Evolutionary conservation across 441 rosid genomes (phyloP).

Genomic region (Bruguiera hainesii): DNA sequence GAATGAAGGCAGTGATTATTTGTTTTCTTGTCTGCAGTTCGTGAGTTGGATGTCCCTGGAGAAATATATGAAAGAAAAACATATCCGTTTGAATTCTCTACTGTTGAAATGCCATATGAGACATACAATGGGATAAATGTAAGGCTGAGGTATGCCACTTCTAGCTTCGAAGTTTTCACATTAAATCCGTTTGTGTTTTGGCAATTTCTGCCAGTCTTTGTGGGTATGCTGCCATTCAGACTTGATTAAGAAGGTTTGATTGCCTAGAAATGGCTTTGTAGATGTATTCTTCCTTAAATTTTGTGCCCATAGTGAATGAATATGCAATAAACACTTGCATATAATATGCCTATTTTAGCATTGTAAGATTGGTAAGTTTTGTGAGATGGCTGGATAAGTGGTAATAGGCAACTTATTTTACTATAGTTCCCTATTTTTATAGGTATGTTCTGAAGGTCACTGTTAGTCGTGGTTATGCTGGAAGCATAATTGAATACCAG

Average conservation of each 20-base stretch:
- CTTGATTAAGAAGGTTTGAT: neutral
- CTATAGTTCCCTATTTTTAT: constrained; percentile 16
- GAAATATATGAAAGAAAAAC: constrained; percentile 87
- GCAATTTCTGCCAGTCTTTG: neutral
- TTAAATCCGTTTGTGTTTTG: neutral
- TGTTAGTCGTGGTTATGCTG: constrained; percentile 73
- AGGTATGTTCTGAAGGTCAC: constrained; percentile 97
- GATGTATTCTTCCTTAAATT: neutral
- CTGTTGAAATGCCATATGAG: constrained; percentile 95
- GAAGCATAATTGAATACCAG: constrained; percentile 84
- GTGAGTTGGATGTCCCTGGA: constrained; percentile 96
- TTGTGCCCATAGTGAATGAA: neutral
- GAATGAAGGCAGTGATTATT: constrained; percentile 10
- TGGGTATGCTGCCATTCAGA: neutral
- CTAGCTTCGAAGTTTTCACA: neutral
- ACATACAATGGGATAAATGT: constrained; percentile 92
- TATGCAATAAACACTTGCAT: neutral
- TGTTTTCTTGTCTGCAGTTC: constrained; percentile 50
- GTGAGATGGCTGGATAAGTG: neutral
- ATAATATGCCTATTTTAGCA: neutral
- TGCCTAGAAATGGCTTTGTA: too few species aligned
- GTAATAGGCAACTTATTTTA: constrained; percentile 5
- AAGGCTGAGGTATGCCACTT: constrained; percentile 67
- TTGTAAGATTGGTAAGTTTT: neutral
- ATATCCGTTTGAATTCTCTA: constrained; percentile 89